phyloP scores from a whole-genome alignment of 2,329 filamentous ascomycete species.

The Penicillium sp. region DNA sequence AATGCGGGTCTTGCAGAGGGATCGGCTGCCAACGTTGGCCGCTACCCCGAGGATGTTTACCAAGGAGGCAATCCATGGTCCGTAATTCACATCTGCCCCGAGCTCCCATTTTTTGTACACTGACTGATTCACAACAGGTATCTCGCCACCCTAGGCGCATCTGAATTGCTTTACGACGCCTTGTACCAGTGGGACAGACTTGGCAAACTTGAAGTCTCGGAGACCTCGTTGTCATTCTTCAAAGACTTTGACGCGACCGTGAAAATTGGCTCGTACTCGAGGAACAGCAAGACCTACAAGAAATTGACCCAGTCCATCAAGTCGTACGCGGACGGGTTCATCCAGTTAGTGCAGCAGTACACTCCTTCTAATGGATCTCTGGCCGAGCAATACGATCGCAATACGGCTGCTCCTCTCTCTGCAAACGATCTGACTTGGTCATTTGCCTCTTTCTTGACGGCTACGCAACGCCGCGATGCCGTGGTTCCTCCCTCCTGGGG shows the following conservation, averaged over 20 bases:
- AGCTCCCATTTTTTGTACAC: background rate
- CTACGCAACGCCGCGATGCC: constrained; percentile 11
- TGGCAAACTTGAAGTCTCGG: constrained; percentile 58
- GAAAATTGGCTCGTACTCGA: background rate
- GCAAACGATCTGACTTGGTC: constrained; percentile 20
- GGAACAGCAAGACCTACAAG: background rate
- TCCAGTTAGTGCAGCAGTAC: constrained; percentile 36
- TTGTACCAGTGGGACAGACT: constrained; percentile 61
- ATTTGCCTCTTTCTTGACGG: constrained; percentile 17
- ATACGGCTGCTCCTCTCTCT: constrained; percentile 11
- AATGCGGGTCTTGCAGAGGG: constrained; percentile 18
- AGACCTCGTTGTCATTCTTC: constrained; percentile 65
- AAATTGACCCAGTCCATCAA: background rate
- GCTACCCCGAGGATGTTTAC: constrained; percentile 2
- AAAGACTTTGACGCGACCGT: constrained; percentile 35
- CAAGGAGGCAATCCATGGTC: constrained; percentile 2
- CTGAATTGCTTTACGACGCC: constrained; percentile 71
- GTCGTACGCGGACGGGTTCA: constrained; percentile 49
- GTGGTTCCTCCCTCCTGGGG: constrained; percentile 19
- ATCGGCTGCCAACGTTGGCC: background rate
- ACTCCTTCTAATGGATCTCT: constrained; percentile 21
- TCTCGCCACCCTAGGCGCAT: constrained; percentile 58
- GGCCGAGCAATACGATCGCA: constrained; percentile 32
- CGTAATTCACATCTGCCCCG: background rate
- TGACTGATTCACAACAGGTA: constrained; percentile 9